Base-by-base conservation (phyloP, 805 yeast genomes). In the Schwanniomyces pseudopolymorphus region DNA sequence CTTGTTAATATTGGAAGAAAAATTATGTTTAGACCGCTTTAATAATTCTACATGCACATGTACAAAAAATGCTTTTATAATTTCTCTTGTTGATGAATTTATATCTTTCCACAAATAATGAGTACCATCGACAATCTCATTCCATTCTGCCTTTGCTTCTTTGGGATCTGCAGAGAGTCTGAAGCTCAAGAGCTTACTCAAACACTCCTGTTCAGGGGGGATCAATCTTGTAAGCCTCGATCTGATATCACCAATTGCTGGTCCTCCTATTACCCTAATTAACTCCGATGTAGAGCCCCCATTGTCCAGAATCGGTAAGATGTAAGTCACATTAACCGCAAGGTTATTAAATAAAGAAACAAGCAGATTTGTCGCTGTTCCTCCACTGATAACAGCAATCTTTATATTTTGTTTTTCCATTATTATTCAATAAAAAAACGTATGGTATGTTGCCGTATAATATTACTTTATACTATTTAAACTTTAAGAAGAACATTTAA, bases 281-380 rank as follows among this genome's bases (percentile, higher is more conserved):
- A 91, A 78, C 64, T 91, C 97, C 22, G 95, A 85, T 0, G 97
- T 89, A 1, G 97, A 90, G 0, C 97, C 97, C 14, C 98, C 98
- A 60, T 91, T 91, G 63, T 91, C 98, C 40, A 88, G 82, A 13
- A 91, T 80, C 0, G 98, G 98, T 28, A 91, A 66, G 4, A 90
- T 76, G 54, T 86, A 90, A 2, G 85, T 69, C 3, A 87, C 67
- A 8, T 69, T 59, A n/a, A 63, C 49, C 0, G 81, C 61, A 2
- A 82, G 54, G 2, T 63, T 45, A 33, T 75, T 70, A 52, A 87
- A 83, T 9, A 84, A 66, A 2, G 80, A 70, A 0, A 88, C 84
- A 5, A 91, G 67, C 8, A 84, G 83, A 62, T 91, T 91, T 2
- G 97, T 86, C 17, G 97, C 97, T 0, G 92, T 85, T 1, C 95